These are phyloP conservation scores for Kodamaea alishanica DNA, from an alignment of 1,139 yeast genomes.

Conservation along the genomic window DNA sequence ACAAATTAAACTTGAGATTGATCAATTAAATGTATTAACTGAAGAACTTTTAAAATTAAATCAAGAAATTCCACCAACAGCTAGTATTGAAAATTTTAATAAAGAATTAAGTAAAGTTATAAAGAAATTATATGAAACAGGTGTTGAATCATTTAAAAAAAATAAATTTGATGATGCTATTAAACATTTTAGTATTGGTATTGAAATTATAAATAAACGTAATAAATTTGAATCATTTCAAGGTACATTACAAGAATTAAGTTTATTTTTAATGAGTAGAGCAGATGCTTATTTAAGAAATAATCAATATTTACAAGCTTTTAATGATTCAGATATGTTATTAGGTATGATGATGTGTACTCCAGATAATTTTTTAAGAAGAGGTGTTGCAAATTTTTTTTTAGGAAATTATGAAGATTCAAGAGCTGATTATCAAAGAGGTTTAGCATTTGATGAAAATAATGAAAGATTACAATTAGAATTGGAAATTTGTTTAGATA, in stretches of 20 bases:
- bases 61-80: slow-evolving; percentile 68
- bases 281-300: slow-evolving; percentile 76
- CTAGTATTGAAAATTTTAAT: slow-evolving; percentile 49
- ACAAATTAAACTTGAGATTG: slow-evolving; percentile 44
- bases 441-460: slow-evolving; percentile 59
- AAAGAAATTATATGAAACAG: slow-evolving; percentile 71
- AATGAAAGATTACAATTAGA: slow-evolving; percentile 42
- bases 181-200: slow-evolving; percentile 68
- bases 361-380: slow-evolving; percentile 78
- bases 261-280: slow-evolving; percentile 69
- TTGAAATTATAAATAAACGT: slow-evolving; percentile 78
- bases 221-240: slow-evolving; percentile 85
- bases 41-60: slow-evolving; percentile 57
- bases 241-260: slow-evolving; percentile 72
- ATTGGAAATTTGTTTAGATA: slow-evolving; percentile 42
- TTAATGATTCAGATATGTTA: slow-evolving; percentile 76
- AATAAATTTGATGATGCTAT: slow-evolving; percentile 68
- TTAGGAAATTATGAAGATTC: slow-evolving; percentile 73
- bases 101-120: slow-evolving; percentile 63
- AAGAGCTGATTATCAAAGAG: slow-evolving; percentile 72
- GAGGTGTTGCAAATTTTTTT: slow-evolving; percentile 70
- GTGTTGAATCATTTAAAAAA: slow-evolving; percentile 58
- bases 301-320: slow-evolving; percentile 66
- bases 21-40: slow-evolving; percentile 62
- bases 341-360: slow-evolving; percentile 57